Evolutionary conservation across 2,329 filamentous ascomycete genomes (phyloP), one percentile per base, ranked within the genome.

Genomic region (Fusarium beomiforme): DNA sequence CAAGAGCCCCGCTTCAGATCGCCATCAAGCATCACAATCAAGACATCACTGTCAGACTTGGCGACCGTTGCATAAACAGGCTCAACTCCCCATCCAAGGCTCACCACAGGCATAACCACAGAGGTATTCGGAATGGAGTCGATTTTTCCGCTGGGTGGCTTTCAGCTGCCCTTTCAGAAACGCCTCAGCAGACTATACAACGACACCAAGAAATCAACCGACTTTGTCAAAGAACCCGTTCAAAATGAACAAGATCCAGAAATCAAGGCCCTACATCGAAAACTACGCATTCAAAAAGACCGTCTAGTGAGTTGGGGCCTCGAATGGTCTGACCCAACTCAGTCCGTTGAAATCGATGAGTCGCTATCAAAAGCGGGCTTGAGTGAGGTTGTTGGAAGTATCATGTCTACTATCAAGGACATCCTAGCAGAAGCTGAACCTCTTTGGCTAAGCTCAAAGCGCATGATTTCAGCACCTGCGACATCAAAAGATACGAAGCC

Each of bases 331-430:
- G 92, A 94, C 78, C 89, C 91, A 19, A 87, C 85, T 71, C 87
- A 91, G 76, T 86, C 90, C 64, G 88, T 89, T 75, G 89, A 93
- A 79, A 94, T 95, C 69, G 89, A 91, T 75, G 89, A 90, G 76
- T 89, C 88, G 17, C 83, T 91, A 12, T 92, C 92, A 75, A 90
- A 92, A 78, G 91, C 91, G 56, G 93, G 92, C 24, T 82, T 95
- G 59, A 92, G 91, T 64, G 92, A 94, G 78, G 88, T 93, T 3
- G 92, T 95, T 56, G 89, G 90, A 63, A 93, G 91, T 78, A 92
- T 95, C 75, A 90, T 95, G 86, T 89, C 88, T 19, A 94, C 92
- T 53, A 94, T 95, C 78, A 93, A 93, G 77, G 92, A 94, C 74
- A 93, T 93, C 54, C 83, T 94, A 46, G 91, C 92, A 61, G 92